phyloP scores from a whole-genome alignment of 805 yeast species.

The Debaryomyces hansenii region DNA sequence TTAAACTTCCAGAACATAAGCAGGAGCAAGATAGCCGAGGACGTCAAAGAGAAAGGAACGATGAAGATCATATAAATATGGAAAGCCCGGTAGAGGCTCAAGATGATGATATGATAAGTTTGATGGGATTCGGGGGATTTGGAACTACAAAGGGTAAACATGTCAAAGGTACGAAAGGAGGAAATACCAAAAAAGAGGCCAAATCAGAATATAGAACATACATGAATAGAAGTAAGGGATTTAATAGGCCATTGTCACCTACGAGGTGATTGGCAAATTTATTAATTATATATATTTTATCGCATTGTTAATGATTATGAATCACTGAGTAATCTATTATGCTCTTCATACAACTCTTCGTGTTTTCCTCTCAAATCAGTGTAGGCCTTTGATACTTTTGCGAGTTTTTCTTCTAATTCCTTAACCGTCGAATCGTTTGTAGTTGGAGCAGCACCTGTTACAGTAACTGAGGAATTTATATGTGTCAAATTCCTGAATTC shows the following conservation, averaged over 20 bases:
- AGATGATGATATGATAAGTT: constrained; percentile 33
- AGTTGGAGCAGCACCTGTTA: constrained; percentile 9
- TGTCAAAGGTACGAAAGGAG: constrained; percentile 50
- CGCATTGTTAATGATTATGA: constrained; percentile 1
- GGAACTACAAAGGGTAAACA: constrained; percentile 57
- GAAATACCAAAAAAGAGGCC: constrained; percentile 36
- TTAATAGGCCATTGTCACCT: constrained; percentile 56
- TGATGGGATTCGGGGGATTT: constrained; percentile 63
- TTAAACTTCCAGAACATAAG: constrained; percentile 8
- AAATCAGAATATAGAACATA: constrained; percentile 56
- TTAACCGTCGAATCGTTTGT: constrained; percentile 3
- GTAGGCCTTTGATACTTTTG: constrained; percentile 58
- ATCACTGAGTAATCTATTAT: constrained; percentile 35
- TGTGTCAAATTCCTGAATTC: constrained; percentile 46
- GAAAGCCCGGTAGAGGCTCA: constrained; percentile 3
- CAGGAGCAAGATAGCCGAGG: constrained; percentile 22
- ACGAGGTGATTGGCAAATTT: constrained; percentile 14
- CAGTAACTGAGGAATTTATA: constrained; percentile 39
- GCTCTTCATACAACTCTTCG: constrained; percentile 56
- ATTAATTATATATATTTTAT: background rate
- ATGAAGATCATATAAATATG: constrained; percentile 13
- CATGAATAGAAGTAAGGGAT: constrained; percentile 58
- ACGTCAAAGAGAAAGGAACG: constrained; percentile 22
- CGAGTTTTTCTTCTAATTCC: constrained; percentile 46
- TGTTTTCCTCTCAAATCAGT: constrained; percentile 57